Conservation (phyloP, 2,329 filamentous ascomycete species). For the Aspergillus amoenus region DNA sequence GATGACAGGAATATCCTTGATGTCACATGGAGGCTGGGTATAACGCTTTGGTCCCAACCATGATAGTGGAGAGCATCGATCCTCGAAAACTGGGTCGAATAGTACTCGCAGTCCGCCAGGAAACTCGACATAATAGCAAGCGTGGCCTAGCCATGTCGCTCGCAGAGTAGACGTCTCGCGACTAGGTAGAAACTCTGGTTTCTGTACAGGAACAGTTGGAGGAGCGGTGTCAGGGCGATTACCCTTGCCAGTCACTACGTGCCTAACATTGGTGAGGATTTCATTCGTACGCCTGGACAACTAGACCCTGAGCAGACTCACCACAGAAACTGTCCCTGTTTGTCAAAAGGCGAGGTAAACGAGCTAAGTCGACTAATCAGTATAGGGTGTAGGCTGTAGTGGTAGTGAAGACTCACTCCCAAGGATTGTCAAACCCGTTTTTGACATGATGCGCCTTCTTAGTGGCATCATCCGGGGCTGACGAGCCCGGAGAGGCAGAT, state of each 20-base stretch:
- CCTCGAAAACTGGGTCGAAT: slow-evolving; percentile 91
- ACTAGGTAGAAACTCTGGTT: slow-evolving; percentile 64
- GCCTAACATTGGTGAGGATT: slow-evolving; percentile 3
- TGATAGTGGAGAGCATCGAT: slow-evolving; percentile 75
- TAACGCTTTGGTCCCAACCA: slow-evolving; percentile 73
- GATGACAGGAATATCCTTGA: slow-evolving; percentile 69
- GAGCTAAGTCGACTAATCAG: slow-evolving; percentile 20
- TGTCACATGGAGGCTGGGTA: slow-evolving; percentile 72
- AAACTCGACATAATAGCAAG: slow-evolving; percentile 91
- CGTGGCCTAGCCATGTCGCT: slow-evolving; percentile 93
- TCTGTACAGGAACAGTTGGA: slow-evolving; percentile 65
- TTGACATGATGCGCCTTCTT: slow-evolving; percentile 42
- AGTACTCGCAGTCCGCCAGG: slow-evolving; percentile 81
- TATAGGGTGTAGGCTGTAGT: background rate
- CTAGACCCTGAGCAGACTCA: background rate
- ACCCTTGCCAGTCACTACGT: slow-evolving; percentile 46
- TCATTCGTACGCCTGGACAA: background rate
- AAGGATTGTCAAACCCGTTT: slow-evolving; percentile 45
- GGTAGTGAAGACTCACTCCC: slow-evolving; percentile 34
- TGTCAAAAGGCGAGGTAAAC: slow-evolving; percentile 16
- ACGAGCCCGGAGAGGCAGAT: slow-evolving; percentile 32
- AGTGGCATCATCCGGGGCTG: slow-evolving; percentile 40
- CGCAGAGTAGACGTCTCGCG: slow-evolving; percentile 64
- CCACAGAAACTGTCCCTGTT: background rate
- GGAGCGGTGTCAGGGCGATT: slow-evolving; percentile 63